Evolutionary conservation across 2,329 filamentous ascomycete genomes (phyloP), one percentile per base, ranked within the genome.

Genomic region (Penicillium sp.): DNA sequence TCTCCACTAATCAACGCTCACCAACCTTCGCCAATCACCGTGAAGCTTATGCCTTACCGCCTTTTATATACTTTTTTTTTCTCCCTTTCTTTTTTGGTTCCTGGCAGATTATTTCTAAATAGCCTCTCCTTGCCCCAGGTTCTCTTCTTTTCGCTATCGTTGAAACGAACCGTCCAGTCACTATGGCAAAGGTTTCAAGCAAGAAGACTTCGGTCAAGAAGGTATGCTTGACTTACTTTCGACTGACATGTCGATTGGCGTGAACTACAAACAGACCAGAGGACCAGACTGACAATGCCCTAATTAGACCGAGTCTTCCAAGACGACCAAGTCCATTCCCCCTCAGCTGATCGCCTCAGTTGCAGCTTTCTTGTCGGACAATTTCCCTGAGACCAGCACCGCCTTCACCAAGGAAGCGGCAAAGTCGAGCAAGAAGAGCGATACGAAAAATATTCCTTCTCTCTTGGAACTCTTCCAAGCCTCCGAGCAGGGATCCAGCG

Each of bases 261-360:
- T 34, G 31, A 34, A 34, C 44, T 21, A 23, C 29, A 47, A n/a
- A 39, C 13, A 44, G 15, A 23, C 15, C 10, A 46, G 13, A 61
- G 41, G 44, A 54, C 25, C 46, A 39, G 46, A 52, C 51, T 55
- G 38, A 61, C 51, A 47, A 27, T 44, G 16, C 33, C 11, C 50
- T 33, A 56, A 43, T 34, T 40, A 72, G 70, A 58, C 60, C 33
- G 67, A 70, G 48, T 51, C 63, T 44, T 60, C 46, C 50, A 65
- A 66, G 49, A 46, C 29, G 36, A 19, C 46, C 49, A 58, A 66
- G 48, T 55, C 72, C 29, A 36, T 71, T 27, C 82, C 87, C 5
- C 73, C 81, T 29, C 81, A 88, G 72, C 77, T 92, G 36, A 78
- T 92, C 69, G 83, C 86, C 59, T 78, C 90, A 16, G 81, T 92